Evolutionary conservation across 129 eudicot species (phyloP).

Genomic region (Artemisia annua): DNA sequence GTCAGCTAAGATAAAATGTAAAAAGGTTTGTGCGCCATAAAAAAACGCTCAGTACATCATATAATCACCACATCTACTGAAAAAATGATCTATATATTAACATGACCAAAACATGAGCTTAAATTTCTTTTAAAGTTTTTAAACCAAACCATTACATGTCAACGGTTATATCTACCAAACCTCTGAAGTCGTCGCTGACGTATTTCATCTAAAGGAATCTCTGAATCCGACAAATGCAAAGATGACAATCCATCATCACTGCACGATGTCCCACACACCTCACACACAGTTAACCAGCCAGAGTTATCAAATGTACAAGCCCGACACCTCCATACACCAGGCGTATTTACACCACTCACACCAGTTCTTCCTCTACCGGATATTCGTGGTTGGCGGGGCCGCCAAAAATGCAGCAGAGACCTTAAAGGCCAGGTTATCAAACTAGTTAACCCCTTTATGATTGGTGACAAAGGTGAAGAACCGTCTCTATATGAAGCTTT

Average conservation of each 20-base stretch:
- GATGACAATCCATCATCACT: constrained; percentile 36
- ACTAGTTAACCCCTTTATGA: constrained; percentile 35
- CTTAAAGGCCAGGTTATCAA: constrained; percentile 70
- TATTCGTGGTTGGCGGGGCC: constrained; percentile 22
- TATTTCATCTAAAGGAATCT: constrained; percentile 58
- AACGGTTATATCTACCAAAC: constrained; percentile 52
- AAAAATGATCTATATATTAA: not conserved
- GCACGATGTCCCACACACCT: constrained; percentile 63
- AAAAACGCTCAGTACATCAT: too few relatives aligned
- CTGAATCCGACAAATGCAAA: constrained; percentile 9
- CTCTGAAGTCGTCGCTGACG: constrained; percentile 69
- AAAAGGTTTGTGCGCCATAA: too few relatives aligned
- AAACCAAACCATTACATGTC: not conserved
- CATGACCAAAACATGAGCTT: not conserved
- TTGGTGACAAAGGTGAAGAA: constrained; percentile 35
- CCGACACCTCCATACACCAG: constrained; percentile 67
- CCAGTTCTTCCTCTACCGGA: constrained; percentile 55
- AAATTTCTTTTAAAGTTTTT: not conserved
- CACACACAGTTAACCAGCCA: constrained; percentile 57
- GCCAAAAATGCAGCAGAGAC: constrained; percentile 29
- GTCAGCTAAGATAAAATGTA: too few relatives aligned
- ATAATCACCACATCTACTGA: not conserved
- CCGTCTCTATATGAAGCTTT: constrained; percentile 39
- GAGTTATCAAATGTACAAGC: constrained; percentile 80
- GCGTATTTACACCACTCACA: constrained; percentile 5